Evolutionary conservation across 2,329 filamentous ascomycete species (phyloP).

Genomic region (Daldinia sp.): DNA sequence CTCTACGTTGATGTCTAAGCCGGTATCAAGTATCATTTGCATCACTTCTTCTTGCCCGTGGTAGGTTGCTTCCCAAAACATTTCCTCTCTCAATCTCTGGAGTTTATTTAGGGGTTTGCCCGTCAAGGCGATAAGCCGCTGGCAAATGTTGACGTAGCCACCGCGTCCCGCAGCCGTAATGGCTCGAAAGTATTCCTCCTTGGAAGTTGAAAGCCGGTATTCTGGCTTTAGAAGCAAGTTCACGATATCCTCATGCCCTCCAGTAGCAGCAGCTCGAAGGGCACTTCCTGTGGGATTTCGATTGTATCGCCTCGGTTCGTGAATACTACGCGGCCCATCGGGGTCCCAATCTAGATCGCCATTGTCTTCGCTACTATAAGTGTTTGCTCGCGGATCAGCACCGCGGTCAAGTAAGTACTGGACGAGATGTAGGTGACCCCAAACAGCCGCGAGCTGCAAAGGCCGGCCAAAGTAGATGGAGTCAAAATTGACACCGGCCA

Average conservation of each 20-base stretch:
- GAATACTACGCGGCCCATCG: neutral
- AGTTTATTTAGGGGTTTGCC: neutral
- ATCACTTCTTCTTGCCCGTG: neutral
- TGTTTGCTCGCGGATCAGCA: neutral
- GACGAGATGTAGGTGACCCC: slow-evolving; percentile 10
- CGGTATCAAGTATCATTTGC: neutral
- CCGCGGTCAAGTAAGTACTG: neutral
- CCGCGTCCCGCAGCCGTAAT: neutral
- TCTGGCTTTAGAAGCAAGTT: neutral
- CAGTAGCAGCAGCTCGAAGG: neutral
- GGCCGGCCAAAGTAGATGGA: neutral
- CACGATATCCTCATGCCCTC: slow-evolving; percentile 6
- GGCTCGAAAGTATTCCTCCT: neutral
- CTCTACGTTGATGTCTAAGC: neutral
- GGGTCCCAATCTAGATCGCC: neutral
- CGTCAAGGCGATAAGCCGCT: neutral
- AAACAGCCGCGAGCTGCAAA: neutral
- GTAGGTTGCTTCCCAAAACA: neutral
- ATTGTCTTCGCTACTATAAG: neutral
- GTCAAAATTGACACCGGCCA: neutral
- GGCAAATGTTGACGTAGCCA: neutral
- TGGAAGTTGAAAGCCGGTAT: neutral
- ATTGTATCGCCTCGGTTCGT: neutral
- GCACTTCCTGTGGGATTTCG: neutral
- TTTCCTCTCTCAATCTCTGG: neutral